Evolutionary conservation across 1,139 yeast genomes (phyloP), one percentile per base, ranked within the genome.

Genomic region (Nakaseomyces bracarensis): DNA sequence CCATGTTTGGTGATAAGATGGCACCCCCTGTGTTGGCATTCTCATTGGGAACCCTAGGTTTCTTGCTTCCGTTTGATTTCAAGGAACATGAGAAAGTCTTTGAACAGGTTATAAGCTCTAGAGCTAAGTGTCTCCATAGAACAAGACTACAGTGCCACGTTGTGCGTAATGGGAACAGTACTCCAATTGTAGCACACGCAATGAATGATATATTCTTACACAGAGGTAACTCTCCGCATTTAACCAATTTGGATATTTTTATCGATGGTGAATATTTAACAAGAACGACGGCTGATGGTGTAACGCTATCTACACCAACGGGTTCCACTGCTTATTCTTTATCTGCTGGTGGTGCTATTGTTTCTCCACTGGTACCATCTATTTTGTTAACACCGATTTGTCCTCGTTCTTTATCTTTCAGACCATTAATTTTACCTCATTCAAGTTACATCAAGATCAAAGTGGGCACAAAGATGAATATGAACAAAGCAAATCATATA

Each of bases 301-400:
- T 89, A 13, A 76, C 81, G 7, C 69, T 86, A 40, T 73, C 93
- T 8, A 83, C 96, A 0, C 97, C 97, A 9, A 89, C 97, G 0
- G 97, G 97, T 0, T 84, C 95, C 7, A 89, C 97, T 0, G 96
- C 96, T 0, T 89, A 89, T 60, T 84, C 95, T 0, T 67, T 89
- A 40, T 77, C 87, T 21, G 77, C 95, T 1, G 96, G 97, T 7
- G 96, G 97, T 1, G 79, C 95, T 9, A 89, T 89, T 45, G 91
- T 85, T 1, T 94, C 89, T 50, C 96, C 97, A 0, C 67, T 79
- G 40, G 95, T 89, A 3, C 82, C 87, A 13, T 82, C 94, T 46
- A 80, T 86, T 7, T 64, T 87, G 43, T 64, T 87, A 29, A 84
- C 96, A 0, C 96, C 96, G 6, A 85, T 89, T 39, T 87, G 96